phyloP scores from a whole-genome alignment of 176 grass and related monocot species.

The Tillandsia leiboldiana region DNA sequence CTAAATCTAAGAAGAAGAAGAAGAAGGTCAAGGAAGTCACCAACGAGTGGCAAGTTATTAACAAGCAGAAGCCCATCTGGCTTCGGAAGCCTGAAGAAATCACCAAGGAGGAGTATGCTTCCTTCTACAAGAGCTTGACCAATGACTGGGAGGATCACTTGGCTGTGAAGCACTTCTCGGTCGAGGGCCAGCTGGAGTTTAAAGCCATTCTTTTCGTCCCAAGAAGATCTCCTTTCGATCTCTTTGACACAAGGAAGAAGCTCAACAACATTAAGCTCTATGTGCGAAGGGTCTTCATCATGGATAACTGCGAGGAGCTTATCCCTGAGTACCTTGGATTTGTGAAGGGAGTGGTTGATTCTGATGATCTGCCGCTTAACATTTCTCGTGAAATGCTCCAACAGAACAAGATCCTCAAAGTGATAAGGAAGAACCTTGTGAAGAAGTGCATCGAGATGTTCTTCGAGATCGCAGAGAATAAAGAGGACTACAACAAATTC shows the following conservation, averaged over 20 bases:
- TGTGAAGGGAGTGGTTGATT: slow-evolving; percentile 57
- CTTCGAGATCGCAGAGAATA: slow-evolving; percentile 48
- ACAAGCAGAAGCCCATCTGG: slow-evolving; percentile 73
- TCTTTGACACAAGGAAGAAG: slow-evolving; percentile 47
- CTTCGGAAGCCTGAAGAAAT: slow-evolving; percentile 56
- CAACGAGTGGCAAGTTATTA: slow-evolving; percentile 44
- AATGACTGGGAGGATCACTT: slow-evolving; percentile 56
- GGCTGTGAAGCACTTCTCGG: slow-evolving; percentile 55
- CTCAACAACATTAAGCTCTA: slow-evolving; percentile 64
- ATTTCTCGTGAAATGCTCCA: slow-evolving; percentile 45
- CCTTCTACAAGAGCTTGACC: slow-evolving; percentile 58
- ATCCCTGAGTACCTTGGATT: slow-evolving; percentile 50
- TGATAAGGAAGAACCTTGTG: slow-evolving; percentile 35
- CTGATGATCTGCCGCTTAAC: slow-evolving; percentile 50
- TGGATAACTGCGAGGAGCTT: slow-evolving; percentile 58
- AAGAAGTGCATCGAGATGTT: slow-evolving; percentile 63
- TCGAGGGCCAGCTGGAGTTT: slow-evolving; percentile 54
- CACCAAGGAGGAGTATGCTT: slow-evolving; percentile 46
- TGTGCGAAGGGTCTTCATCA: slow-evolving; percentile 57
- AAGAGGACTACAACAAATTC: slow-evolving; percentile 49
- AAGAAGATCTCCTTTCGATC: slow-evolving; percentile 43
- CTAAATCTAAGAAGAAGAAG: slow-evolving; percentile 32
- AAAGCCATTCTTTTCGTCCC: slow-evolving; percentile 52
- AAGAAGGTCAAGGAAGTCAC: slow-evolving; percentile 46
- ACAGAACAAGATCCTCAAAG: slow-evolving; percentile 62